These are phyloP conservation scores for Vaccinium myrtillus DNA, from an alignment of 148 eudicot genomes.

Conservation along the genomic window DNA sequence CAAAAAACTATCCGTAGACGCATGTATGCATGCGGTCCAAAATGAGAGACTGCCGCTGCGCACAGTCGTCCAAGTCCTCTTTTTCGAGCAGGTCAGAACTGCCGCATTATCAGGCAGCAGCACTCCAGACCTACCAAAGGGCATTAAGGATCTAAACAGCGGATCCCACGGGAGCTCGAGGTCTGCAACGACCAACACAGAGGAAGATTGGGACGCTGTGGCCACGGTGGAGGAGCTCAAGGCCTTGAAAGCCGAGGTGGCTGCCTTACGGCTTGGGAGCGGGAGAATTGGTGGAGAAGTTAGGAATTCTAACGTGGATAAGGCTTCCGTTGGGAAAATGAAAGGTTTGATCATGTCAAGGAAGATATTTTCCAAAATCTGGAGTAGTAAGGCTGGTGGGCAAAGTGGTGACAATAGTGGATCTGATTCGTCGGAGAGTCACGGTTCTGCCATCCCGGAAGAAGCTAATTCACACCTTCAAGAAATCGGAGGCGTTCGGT, in stretches of 20 bases:
- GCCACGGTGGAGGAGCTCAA: conserved; percentile 81
- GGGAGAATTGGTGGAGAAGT: conserved; percentile 21
- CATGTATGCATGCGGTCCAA: conserved; percentile 91
- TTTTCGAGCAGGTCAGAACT: conserved; percentile 89
- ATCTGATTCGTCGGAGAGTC: conserved; percentile 79
- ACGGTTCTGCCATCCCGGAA: conserved; percentile 49
- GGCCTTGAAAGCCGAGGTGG: conserved; percentile 71
- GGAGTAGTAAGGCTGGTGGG: conserved; percentile 54
- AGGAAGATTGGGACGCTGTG: conserved; percentile 91
- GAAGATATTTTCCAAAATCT: conserved; percentile 66
- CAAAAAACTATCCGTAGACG: conserved; percentile 93
- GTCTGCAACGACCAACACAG: conserved; percentile 42
- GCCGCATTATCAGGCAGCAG: conserved; percentile 79
- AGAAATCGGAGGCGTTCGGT: conserved; percentile 62
- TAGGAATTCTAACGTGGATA: conserved; percentile 24
- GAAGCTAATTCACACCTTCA: conserved; percentile 58
- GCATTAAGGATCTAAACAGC: conserved; percentile 54
- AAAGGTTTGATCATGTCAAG: conserved; percentile 70
- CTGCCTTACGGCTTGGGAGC: conserved; percentile 59
- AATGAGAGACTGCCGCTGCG: conserved; percentile 92
- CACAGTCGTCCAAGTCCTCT: conserved; percentile 84
- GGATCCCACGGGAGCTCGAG: conserved; percentile 67
- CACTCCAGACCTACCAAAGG: conserved; percentile 57
- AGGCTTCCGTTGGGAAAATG: conserved; percentile 46
- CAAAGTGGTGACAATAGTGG: conserved; percentile 63